These are phyloP conservation scores for Penicillium sp. DNA, from an alignment of 2,329 filamentous ascomycete genomes.

Conservation along the genomic window DNA sequence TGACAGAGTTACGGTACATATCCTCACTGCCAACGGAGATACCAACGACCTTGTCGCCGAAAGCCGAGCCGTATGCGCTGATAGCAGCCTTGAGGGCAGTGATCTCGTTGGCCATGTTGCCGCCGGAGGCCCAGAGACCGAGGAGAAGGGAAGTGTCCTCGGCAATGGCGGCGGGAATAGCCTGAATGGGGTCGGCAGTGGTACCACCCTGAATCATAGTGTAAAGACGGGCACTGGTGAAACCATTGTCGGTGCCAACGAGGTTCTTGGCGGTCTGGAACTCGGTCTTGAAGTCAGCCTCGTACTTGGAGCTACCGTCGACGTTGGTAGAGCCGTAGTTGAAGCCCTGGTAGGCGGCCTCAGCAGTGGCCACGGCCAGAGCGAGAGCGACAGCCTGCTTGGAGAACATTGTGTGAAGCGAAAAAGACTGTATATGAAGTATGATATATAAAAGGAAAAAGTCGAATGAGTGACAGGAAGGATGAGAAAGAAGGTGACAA, in stretches of 20 bases:
- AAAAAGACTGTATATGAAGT: slow-evolving; percentile 8
- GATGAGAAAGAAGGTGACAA: slow-evolving; percentile 13
- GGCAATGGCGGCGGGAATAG: slow-evolving; percentile 78
- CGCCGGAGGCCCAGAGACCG: slow-evolving; percentile 77
- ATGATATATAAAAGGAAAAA: slow-evolving; percentile 7
- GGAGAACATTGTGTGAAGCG: slow-evolving; percentile 32
- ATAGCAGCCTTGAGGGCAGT: slow-evolving; percentile 69
- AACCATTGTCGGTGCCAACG: slow-evolving; percentile 35
- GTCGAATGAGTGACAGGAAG: slow-evolving; percentile 1
- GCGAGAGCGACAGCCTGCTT: slow-evolving; percentile 35
- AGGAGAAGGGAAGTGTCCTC: slow-evolving; percentile 77
- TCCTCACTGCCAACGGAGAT: slow-evolving; percentile 88
- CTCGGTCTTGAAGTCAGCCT: slow-evolving; percentile 45
- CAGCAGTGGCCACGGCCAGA: slow-evolving; percentile 32
- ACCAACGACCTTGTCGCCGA: slow-evolving; percentile 62
- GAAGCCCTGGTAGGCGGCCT: slow-evolving; percentile 46
- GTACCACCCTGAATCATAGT: slow-evolving; percentile 63
- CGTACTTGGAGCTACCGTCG: slow-evolving; percentile 41
- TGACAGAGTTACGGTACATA: slow-evolving; percentile 74
- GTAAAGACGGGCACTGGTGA: slow-evolving; percentile 54
- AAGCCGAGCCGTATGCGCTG: slow-evolving; percentile 62
- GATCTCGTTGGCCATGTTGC: slow-evolving; percentile 71
- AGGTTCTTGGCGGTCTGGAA: slow-evolving; percentile 48
- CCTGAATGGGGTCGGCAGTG: slow-evolving; percentile 62
- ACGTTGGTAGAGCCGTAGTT: slow-evolving; percentile 46